Evolutionary conservation across 352 stramenopile genomes (phyloP), one percentile per base, ranked within the genome.

Genomic region (Plasmopara muralis): DNA sequence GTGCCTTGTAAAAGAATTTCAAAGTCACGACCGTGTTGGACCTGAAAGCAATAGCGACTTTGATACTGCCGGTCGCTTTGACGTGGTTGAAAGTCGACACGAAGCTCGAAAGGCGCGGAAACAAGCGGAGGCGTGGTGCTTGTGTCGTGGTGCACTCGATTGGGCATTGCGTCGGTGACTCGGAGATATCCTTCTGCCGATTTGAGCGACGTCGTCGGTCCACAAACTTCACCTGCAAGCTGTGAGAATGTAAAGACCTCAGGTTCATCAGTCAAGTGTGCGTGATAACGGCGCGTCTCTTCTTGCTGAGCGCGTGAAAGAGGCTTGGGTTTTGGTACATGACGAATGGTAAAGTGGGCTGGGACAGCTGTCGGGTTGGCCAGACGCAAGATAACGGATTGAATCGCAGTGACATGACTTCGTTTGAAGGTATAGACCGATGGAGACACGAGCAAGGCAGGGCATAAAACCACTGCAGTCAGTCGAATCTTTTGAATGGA

Each of bases 1-100:
- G 72, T 63, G 18, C 82, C 82, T 58, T 90, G 71, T 13, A 93
- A 60, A 30, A 86, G 69, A 13, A 93, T 49, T 47, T 93, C 82
- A 47, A 82, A 87, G 46, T 77, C 77, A 16, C 72, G 53, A 16
- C 79, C 82, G 33, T 79, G 46, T 18, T 69, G 64, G 2, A 93
- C 77, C n/a, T 39, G 57, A 29, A 93, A 76, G 9, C 77, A 79
- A 47, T 89, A 93, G 34, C 73, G 71, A 40, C 71, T 85, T 45
- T 72, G 72, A 61, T 86, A 93, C 14, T 56, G 65, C 15, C 51
- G 63, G 3, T 53, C 61, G 14, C 57, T 61, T 37, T 67, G 53
- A 1, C 55, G 47, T 0, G 82, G 71, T 9, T 57, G 62, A 50
- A 93, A 93, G 13, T 56, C 64, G 12, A 89, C 72, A 25, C 37